phyloP scores from a whole-genome alignment of 345 rosid genomes.

The Arabidopsis suecica region DNA sequence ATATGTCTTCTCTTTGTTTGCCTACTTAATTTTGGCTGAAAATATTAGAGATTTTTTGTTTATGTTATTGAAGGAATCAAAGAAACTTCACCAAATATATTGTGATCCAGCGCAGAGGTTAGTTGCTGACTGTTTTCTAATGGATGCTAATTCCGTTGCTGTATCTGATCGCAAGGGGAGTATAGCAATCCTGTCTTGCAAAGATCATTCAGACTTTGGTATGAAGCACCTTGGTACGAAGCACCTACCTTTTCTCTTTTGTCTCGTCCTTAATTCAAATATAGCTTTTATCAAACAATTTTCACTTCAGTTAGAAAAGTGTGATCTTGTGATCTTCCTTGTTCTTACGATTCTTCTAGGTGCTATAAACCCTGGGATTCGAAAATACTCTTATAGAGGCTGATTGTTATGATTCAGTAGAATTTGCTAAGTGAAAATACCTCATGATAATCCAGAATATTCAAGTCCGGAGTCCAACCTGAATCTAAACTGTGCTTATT shows the following conservation, averaged over 20 bases:
- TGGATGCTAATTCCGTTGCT: conserved; percentile 80
- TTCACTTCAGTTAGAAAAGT: conserved; percentile 8
- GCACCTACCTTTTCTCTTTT: conserved; percentile 20
- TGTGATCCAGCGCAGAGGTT: conserved; percentile 97
- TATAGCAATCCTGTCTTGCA: conserved; percentile 82
- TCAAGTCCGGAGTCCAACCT: conserved; percentile 93
- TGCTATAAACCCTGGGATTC: conserved; percentile 24
- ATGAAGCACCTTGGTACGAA: conserved; percentile 44
- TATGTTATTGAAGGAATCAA: conserved; percentile 60
- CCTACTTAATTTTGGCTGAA: conserved; percentile 10
- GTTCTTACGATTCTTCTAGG: conserved; percentile 27
- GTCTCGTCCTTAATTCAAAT: background rate
- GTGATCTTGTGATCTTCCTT: conserved; percentile 14
- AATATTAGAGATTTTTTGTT: conserved; percentile 10
- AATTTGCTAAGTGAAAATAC: conserved; percentile 31
- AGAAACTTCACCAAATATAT: conserved; percentile 80
- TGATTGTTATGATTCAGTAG: conserved; percentile 20
- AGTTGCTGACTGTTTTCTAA: conserved; percentile 92
- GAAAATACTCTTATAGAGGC: conserved; percentile 13
- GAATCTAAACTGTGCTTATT: conserved; percentile 73
- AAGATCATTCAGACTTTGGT: conserved; percentile 70
- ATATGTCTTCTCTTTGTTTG: conserved; percentile 4
- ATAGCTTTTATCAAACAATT: conserved; percentile 7
- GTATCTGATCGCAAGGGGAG: conserved; percentile 98
- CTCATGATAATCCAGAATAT: conserved; percentile 58